Conservation (phyloP, 2,329 filamentous ascomycete species). For the Xylariaceae sp. region DNA sequence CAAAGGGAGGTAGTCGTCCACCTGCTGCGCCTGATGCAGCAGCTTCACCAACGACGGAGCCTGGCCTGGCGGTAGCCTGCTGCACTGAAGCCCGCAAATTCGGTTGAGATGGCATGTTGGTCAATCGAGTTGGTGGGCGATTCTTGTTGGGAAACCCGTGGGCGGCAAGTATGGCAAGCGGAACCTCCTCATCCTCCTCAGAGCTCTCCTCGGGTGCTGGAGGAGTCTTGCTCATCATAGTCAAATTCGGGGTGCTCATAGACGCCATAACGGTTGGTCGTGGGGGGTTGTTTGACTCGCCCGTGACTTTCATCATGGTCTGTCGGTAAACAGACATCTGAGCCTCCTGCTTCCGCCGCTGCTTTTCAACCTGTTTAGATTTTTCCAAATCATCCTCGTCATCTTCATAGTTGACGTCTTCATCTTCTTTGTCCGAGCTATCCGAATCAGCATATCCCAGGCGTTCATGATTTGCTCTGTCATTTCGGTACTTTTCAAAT, state of each 20-base stretch:
- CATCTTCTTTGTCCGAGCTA: conserved; percentile 41
- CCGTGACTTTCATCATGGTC: conserved; percentile 95
- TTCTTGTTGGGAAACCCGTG: conserved; percentile 82
- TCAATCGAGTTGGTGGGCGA: conserved; percentile 66
- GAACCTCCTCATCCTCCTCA: conserved; percentile 85
- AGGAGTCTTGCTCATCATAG: conserved; percentile 33
- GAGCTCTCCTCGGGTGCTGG: conserved; percentile 46
- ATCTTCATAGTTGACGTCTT: conserved; percentile 47
- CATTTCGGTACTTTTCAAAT: conserved; percentile 75
- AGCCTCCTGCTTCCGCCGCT: conserved; percentile 82
- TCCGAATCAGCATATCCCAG: conserved; percentile 37
- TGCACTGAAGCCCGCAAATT: conserved; percentile 60
- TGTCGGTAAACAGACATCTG: conserved; percentile 87
- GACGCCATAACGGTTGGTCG: conserved; percentile 56
- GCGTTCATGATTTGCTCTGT: conserved; percentile 61
- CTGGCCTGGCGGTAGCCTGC: conserved; percentile 47
- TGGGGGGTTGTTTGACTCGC: conserved; percentile 55
- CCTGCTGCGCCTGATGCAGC: conserved; percentile 31
- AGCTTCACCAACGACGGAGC: conserved; percentile 55
- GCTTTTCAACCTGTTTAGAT: conserved; percentile 66
- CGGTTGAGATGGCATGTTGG: conserved; percentile 63
- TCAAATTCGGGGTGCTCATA: conserved; percentile 60
- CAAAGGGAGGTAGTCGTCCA: conserved; percentile 71
- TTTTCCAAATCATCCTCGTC: conserved; percentile 73
- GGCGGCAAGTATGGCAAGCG: conserved; percentile 78